Evolutionary conservation across 2,329 filamentous ascomycete genomes (phyloP).

Genomic region (Juglanconis oblonga): DNA sequence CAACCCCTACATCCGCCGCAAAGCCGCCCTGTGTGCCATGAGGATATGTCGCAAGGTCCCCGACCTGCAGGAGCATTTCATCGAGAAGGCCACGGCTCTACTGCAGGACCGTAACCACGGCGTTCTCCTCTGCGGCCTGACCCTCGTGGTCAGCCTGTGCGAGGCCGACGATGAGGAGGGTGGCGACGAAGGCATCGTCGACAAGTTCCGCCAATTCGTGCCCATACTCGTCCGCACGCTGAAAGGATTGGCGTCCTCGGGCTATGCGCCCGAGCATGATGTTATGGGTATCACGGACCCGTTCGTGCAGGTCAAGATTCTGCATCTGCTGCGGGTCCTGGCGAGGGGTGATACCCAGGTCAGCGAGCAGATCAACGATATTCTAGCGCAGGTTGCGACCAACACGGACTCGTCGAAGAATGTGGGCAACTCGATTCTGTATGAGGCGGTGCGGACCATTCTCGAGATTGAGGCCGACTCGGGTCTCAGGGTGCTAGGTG

Average conservation of each 20-base stretch:
- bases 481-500: slow-evolving; percentile 86
- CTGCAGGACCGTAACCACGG: slow-evolving; percentile 94
- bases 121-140: slow-evolving; percentile 88
- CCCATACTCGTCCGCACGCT: slow-evolving; percentile 82
- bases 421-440: slow-evolving; percentile 95
- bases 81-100: slow-evolving; percentile 87
- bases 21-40: slow-evolving; percentile 98
- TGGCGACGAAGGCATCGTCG: slow-evolving; percentile 83
- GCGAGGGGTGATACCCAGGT: slow-evolving; percentile 82
- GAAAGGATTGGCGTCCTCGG: slow-evolving; percentile 89
- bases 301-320: slow-evolving; percentile 94
- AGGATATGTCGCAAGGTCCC: slow-evolving; percentile 97
- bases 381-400: slow-evolving; percentile 92
- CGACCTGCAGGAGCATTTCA: slow-evolving; percentile 92
- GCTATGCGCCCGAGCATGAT: slow-evolving; percentile 96
- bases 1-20: slow-evolving; percentile 97
- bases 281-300: slow-evolving; percentile 97
- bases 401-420: slow-evolving; percentile 99
- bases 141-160: slow-evolving; percentile 86
- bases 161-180: slow-evolving; percentile 84
- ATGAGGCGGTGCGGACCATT: slow-evolving; percentile 95
- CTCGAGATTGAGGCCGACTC: slow-evolving; percentile 98
- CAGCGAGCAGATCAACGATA: slow-evolving; percentile 98
- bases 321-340: slow-evolving; percentile 80
- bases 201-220: slow-evolving; percentile 86